Percentiles rank a stretch among this genome's conserved stretches.
These are phyloP conservation scores for Leccinum disarticulatum DNA, from an alignment of 768 basidiomycete species.

Conservation along the genomic window DNA sequence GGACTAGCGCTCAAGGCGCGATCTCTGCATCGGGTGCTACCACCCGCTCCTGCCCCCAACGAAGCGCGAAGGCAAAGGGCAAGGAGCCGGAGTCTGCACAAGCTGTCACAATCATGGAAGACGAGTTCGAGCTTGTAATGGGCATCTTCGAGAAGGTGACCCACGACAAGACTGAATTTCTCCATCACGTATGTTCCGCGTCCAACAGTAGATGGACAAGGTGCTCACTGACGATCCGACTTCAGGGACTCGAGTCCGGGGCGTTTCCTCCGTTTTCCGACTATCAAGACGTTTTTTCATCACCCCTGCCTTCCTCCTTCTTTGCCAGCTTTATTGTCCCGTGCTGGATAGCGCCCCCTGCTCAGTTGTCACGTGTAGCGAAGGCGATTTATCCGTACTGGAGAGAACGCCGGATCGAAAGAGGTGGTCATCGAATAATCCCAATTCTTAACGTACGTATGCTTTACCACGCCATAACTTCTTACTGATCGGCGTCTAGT, in stretches of 20 bases:
- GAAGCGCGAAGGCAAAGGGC: slow-evolving; percentile 78
- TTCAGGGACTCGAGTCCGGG: slow-evolving; percentile 64
- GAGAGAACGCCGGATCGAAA: slow-evolving; percentile 79
- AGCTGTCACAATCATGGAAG: slow-evolving; percentile 74
- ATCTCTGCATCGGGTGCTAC: slow-evolving; percentile 49
- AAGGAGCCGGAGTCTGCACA: slow-evolving; percentile 74
- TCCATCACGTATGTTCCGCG: slow-evolving; percentile 73
- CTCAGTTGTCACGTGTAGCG: slow-evolving; percentile 65
- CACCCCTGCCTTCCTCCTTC: slow-evolving; percentile 54
- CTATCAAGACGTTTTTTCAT: slow-evolving; percentile 68
- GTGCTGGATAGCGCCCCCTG: slow-evolving; percentile 62
- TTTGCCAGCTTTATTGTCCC: slow-evolving; percentile 74
- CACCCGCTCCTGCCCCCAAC: slow-evolving; percentile 53
- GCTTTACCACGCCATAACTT: background rate
- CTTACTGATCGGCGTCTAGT: slow-evolving; percentile 39
- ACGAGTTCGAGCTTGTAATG: slow-evolving; percentile 95
- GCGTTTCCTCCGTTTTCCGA: slow-evolving; percentile 70
- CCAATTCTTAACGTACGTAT: slow-evolving; percentile 80
- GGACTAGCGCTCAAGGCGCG: slow-evolving; percentile 75
- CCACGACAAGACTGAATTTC: slow-evolving; percentile 84
- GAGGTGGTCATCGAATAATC: slow-evolving; percentile 82
- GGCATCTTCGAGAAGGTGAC: slow-evolving; percentile 90
- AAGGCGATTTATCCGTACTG: slow-evolving; percentile 83
- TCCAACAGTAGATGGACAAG: background rate
- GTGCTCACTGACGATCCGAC: background rate